Conservation (phyloP, 1,284 basidiomycete species). For the Sphaerobolus stellatus region DNA sequence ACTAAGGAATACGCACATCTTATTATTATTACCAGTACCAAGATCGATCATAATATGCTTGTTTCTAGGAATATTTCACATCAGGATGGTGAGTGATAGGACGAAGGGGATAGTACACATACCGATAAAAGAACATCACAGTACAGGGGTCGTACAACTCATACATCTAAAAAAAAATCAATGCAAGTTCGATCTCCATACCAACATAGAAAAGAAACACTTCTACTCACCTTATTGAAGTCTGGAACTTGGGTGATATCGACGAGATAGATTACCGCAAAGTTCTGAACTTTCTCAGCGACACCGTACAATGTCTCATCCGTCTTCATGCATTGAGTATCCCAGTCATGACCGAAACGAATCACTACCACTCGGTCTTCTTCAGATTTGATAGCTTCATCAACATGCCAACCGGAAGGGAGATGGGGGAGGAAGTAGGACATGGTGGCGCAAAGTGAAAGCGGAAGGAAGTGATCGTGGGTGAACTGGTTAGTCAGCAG, state of each 20-base stretch:
- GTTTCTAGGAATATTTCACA: conserved; percentile 79
- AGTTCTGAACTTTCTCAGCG: conserved; percentile 96
- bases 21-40: conserved; percentile 99
- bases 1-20: conserved; percentile 71
- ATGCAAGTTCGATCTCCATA: too few relatives aligned
- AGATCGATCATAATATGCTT: conserved; percentile 99
- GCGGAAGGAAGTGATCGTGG: too few relatives aligned
- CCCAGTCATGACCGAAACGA: conserved; percentile 95
- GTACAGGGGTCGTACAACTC: conserved; percentile 94
- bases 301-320: conserved; percentile 95
- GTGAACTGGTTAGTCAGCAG: too few relatives aligned
- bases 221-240: conserved; percentile 88
- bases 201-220: neutral
- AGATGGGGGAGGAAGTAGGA: conserved; percentile 90
- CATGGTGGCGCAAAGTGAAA: too few relatives aligned
- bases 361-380: conserved; percentile 95
- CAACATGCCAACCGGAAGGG: conserved; percentile 95
- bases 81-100: neutral
- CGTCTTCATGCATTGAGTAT: conserved; percentile 97
- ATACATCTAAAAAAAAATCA: conserved; percentile 79
- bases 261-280: conserved; percentile 93
- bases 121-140: conserved; percentile 98
- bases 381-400: conserved; percentile 96
- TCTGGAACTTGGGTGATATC: conserved; percentile 98
- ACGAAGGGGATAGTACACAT: conserved; percentile 29